Conservation (phyloP, 2,329 filamentous ascomycete genomes). For the Phyllosticta citrichinensis region DNA sequence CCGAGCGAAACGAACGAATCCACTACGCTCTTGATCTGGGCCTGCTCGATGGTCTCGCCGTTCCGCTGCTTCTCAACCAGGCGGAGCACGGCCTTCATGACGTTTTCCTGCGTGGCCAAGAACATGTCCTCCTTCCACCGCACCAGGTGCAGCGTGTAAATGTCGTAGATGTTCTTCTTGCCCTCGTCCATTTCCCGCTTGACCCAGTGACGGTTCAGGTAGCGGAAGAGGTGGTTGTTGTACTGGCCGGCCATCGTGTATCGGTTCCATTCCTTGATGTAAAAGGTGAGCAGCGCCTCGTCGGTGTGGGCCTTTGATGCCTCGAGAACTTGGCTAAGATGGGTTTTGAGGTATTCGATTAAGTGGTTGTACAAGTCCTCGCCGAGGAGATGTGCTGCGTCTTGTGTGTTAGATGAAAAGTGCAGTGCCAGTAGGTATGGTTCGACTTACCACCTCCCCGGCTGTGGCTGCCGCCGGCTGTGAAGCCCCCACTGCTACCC, state of each 20-base stretch:
- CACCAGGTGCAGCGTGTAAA: slow-evolving; percentile 92
- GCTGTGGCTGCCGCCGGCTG: slow-evolving; percentile 40
- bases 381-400: slow-evolving; percentile 75
- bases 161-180: slow-evolving; percentile 96
- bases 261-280: slow-evolving; percentile 92
- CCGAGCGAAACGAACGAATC: slow-evolving; percentile 92
- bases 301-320: slow-evolving; percentile 73
- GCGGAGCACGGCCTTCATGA: slow-evolving; percentile 91
- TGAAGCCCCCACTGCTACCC: slow-evolving; percentile 38
- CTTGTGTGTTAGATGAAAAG: background rate
- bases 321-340: slow-evolving; percentile 61
- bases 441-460: slow-evolving; percentile 51
- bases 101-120: slow-evolving; percentile 67
- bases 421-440: background rate
- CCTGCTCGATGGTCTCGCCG: slow-evolving; percentile 94
- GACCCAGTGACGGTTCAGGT: slow-evolving; percentile 97
- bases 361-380: slow-evolving; percentile 93
- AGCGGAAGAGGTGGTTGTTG: slow-evolving; percentile 92
- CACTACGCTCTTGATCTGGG: slow-evolving; percentile 93
- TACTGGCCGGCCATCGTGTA: slow-evolving; percentile 96
- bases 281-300: slow-evolving; percentile 82
- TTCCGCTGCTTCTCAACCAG: slow-evolving; percentile 95
- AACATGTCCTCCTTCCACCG: slow-evolving; percentile 94
- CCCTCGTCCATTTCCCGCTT: slow-evolving; percentile 98
- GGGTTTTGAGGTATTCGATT: slow-evolving; percentile 69